Conservation (phyloP, 805 yeast genomes). For the Pichia eremophila region DNA sequence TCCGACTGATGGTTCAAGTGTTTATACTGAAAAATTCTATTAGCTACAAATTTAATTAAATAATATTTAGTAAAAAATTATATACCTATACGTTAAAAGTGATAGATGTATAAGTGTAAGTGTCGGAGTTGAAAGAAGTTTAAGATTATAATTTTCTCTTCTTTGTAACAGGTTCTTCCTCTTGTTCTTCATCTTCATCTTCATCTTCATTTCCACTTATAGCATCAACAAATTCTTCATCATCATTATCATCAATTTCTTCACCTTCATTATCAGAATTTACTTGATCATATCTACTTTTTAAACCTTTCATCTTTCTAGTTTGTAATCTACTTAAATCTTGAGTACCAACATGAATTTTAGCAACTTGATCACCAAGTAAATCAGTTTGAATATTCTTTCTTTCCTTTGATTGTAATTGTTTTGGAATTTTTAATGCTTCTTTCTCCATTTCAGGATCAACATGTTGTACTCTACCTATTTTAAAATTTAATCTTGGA, state of each 20-base stretch:
- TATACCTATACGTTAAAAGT: too few species aligned
- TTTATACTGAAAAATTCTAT: constrained; percentile 18
- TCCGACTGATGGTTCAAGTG: constrained; percentile 10
- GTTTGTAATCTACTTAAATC: constrained; percentile 87
- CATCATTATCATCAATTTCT: constrained; percentile 25
- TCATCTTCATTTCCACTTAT: constrained; percentile 8
- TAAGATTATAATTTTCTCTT: constrained; percentile 16
- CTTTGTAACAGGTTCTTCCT: constrained; percentile 16
- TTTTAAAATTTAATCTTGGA: constrained; percentile 85
- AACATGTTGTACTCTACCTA: constrained; percentile 79
- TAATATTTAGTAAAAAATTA: neutral
- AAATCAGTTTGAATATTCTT: constrained; percentile 83
- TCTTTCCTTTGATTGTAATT: constrained; percentile 69
- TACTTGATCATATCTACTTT: constrained; percentile 72
- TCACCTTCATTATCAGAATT: constrained; percentile 33
- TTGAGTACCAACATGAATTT: constrained; percentile 93
- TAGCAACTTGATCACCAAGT: constrained; percentile 95
- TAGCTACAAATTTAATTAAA: constrained; percentile 3
- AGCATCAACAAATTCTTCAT: constrained; percentile 19
- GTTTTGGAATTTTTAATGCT: constrained; percentile 73
- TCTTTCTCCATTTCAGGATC: constrained; percentile 86
- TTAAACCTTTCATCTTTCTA: constrained; percentile 97
- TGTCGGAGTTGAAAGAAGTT: too few species aligned
- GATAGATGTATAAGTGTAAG: too few species aligned
- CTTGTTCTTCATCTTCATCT: neutral